phyloP scores from a whole-genome alignment of 345 rosid genomes.

The Camelina hispida region DNA sequence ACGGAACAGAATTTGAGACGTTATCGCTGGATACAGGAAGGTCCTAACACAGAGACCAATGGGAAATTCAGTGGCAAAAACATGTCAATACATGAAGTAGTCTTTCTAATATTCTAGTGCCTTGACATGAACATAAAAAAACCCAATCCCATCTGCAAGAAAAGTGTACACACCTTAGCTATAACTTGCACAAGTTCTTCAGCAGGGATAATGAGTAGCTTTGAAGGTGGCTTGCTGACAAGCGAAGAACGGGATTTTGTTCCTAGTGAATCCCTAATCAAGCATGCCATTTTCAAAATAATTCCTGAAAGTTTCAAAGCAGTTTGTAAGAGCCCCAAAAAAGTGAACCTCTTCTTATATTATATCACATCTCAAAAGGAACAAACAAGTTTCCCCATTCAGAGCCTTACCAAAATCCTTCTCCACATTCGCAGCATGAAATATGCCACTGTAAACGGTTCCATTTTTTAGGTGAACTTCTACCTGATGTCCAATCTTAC shows the following conservation, averaged over 20 bases:
- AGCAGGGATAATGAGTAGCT: constrained; percentile 68
- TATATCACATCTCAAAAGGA: constrained; percentile 6
- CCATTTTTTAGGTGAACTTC: constrained; percentile 91
- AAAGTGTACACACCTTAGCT: constrained; percentile 68
- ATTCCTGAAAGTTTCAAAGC: constrained; percentile 59
- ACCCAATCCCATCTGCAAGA: constrained; percentile 10
- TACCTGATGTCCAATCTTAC: constrained; percentile 81
- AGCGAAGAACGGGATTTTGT: constrained; percentile 54
- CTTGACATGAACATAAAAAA: constrained; percentile 17
- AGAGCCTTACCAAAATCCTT: constrained; percentile 69
- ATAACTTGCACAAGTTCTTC: constrained; percentile 87
- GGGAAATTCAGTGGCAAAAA: constrained; percentile 16
- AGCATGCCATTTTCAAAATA: constrained; percentile 84
- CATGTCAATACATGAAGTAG: constrained; percentile 25
- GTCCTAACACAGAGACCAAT: constrained; percentile 55
- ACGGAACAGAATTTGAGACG: constrained; percentile 54
- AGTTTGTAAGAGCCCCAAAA: constrained; percentile 21
- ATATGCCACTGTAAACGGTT: constrained; percentile 74
- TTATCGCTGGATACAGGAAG: constrained; percentile 72
- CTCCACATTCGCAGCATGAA: constrained; percentile 73
- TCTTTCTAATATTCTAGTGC: constrained; percentile 17
- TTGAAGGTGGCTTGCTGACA: constrained; percentile 70
- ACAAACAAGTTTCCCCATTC: constrained; percentile 22
- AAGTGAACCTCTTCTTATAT: constrained; percentile 8
- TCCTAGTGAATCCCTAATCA: constrained; percentile 66